Evolutionary conservation across 2,329 filamentous ascomycete species (phyloP), one percentile per base, ranked within the genome.

Genomic region (Fusarium bactridioides): DNA sequence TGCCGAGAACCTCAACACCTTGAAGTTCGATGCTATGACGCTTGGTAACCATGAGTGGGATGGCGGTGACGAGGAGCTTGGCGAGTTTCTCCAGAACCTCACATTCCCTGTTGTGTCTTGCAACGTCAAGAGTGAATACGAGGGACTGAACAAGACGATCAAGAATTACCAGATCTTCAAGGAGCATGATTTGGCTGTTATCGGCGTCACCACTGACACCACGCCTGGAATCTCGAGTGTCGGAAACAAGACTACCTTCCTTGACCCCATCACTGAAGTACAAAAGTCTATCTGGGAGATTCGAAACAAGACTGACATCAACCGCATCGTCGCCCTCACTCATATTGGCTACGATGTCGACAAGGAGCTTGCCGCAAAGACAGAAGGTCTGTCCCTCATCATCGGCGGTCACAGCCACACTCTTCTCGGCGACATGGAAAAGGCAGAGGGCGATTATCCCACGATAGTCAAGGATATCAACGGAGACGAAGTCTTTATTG

Each of bases 11-110:
- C 80, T 92, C 67, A 92, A 92, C 70, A 85, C 90, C 77, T 82
- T 92, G 55, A 86, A 86, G n/a, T 91, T 92, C 72, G 88, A 91
- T 68, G 89, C 87, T 74, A 92, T 92, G 90, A 91, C 90, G 0
- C 81, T 91, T 4, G 89, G 90, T 21, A 92, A 91, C 80, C 89
- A 91, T 75, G 90, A 92, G 78, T 92, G 90, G 77, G 90, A 92
- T 73, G 87, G 85, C 10, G 90, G 90, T 43, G 89, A 91, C 64
- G 88, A 91, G 60, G 80, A 86, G 78, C 84, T 92, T 1, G 90
- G 88, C 47, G 83, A 86, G 31, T 92, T 92, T 75, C 79, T 92
- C 40, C 80, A 84, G 58, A 92, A 91, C 76, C 78, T 92, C 61
- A 91, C 89, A 0, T 92, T 92, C 76, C 90, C 90, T 7, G 82